Base-by-base conservation (phyloP, 106 monocot species). In the Triglochin maritima region DNA sequence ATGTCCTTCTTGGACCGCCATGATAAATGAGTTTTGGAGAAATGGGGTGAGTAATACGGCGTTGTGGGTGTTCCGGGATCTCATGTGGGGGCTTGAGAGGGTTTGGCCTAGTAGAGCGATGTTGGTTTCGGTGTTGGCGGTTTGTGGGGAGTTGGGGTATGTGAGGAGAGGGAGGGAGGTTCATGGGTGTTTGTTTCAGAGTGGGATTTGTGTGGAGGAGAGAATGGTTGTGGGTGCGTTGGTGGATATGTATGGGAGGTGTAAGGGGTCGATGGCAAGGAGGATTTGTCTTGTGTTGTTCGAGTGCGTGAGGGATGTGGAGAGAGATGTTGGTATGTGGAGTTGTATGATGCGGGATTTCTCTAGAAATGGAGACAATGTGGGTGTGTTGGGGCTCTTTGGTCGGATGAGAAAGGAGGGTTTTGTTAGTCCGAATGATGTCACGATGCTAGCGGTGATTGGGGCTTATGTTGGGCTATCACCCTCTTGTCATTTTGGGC, bases 1-100 rank as follows among this genome's bases (percentile, higher is more conserved):
- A 78, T 64, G 72, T 63, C 63, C 76, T 7, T 67, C 80, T 46
- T 80, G 80, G 80, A 80, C 80, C 5, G 74, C 80, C 6, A 69
- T 74, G 75, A 76, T 81, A 49, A 59, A 55, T 3, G 81, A 68
- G 5, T 81, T 67, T 60, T 17, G 72, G 29, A 45, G 9, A 7
- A 53, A 47, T 55, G 72, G 72, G 4, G 47, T 44, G 3, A 42
- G 63, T 7, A 16, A 17, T 10, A 2, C 64, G 65, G 57, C 72
- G 1, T 9, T 70, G 2, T 65, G 50, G 2, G 3, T 70, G 6
- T 55, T 81, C 12, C n/a, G 81, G 52, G 57, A 16, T 13, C 29
- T 29, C 29, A 77, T 77, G 77, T 59, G 10, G 3, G 56, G 11
- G 7, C 44, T 0, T 2, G 70, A 66, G 14, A 73, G 77, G 9